Conservation (phyloP, 2,329 filamentous ascomycete species). For the Aspergillus fijiensis region DNA sequence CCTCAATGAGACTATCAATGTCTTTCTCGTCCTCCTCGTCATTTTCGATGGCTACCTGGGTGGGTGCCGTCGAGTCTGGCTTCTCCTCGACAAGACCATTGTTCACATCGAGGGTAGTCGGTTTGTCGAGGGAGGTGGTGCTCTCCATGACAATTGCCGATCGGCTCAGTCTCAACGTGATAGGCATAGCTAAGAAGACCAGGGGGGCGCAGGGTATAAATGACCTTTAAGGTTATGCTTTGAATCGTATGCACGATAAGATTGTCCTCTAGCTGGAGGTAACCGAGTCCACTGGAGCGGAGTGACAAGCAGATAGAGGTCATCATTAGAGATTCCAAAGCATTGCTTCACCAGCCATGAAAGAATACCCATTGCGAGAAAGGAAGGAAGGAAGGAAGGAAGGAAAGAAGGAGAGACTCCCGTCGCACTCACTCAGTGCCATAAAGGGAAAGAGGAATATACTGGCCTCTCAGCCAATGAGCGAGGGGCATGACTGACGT, state of each 20-base stretch:
- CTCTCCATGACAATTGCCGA: background rate
- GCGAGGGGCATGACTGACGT: background rate
- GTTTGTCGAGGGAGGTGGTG: background rate
- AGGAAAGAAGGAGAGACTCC: background rate
- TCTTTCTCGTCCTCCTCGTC: constrained; percentile 52
- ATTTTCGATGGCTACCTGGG: background rate
- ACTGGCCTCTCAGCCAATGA: background rate
- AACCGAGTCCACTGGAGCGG: background rate
- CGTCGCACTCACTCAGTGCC: no score
- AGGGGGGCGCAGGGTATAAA: background rate
- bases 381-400: background rate
- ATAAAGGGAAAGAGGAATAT: background rate
- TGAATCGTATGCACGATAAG: background rate
- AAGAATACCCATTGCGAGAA: background rate
- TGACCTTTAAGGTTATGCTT: background rate
- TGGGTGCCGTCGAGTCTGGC: background rate
- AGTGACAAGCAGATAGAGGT: background rate
- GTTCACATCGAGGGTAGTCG: background rate
- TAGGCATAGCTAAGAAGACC: no score
- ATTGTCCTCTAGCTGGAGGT: background rate
- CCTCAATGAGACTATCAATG: constrained; percentile 82
- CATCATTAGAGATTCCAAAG: background rate
- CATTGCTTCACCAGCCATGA: background rate
- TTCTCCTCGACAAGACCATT: background rate
- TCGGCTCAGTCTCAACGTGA: background rate